Evolutionary conservation across 1,284 basidiomycete species (phyloP).

Genomic region (Ceratobasidium sp.): DNA sequence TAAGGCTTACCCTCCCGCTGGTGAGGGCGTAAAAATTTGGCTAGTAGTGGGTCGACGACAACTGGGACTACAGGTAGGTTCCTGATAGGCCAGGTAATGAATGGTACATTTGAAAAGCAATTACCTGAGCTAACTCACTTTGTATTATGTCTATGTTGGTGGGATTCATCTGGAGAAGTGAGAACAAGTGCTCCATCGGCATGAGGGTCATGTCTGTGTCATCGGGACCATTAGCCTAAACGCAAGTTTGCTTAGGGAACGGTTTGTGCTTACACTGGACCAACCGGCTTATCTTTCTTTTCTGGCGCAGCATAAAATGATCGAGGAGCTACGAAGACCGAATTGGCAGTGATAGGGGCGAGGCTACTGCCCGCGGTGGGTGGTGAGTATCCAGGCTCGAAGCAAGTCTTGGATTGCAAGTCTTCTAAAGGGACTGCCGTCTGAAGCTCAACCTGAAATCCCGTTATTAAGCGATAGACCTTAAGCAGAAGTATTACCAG

Average conservation of each 20-base stretch:
- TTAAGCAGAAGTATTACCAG: not conserved
- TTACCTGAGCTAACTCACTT: slow-evolving; percentile 64
- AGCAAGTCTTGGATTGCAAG: slow-evolving; percentile 32
- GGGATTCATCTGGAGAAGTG: slow-evolving; percentile 80
- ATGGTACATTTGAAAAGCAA: slow-evolving; percentile 4
- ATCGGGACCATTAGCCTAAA: slow-evolving; percentile 45
- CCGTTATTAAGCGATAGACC: not conserved
- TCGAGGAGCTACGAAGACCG: slow-evolving; percentile 43
- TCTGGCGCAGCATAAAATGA: slow-evolving; percentile 56
- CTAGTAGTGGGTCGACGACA: slow-evolving; percentile 92
- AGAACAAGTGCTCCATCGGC: slow-evolving; percentile 87
- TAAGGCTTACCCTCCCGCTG: slow-evolving; percentile 82
- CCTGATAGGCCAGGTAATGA: slow-evolving; percentile 57
- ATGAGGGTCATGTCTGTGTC: slow-evolving; percentile 78
- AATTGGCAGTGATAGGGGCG: slow-evolving; percentile 35
- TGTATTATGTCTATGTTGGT: slow-evolving; percentile 77
- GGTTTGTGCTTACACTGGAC: slow-evolving; percentile 63
- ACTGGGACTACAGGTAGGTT: slow-evolving; percentile 81
- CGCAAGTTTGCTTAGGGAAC: slow-evolving; percentile 50
- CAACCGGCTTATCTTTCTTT: slow-evolving; percentile 51
- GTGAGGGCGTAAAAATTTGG: slow-evolving; percentile 85
- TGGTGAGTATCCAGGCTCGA: slow-evolving; percentile 34
- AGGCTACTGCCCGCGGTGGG: slow-evolving; percentile 6
- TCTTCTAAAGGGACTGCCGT: slow-evolving; percentile 37
- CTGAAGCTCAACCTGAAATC: slow-evolving; percentile 40